Conservation (phyloP, 768 basidiomycete genomes). For the Mycena galericulata region DNA sequence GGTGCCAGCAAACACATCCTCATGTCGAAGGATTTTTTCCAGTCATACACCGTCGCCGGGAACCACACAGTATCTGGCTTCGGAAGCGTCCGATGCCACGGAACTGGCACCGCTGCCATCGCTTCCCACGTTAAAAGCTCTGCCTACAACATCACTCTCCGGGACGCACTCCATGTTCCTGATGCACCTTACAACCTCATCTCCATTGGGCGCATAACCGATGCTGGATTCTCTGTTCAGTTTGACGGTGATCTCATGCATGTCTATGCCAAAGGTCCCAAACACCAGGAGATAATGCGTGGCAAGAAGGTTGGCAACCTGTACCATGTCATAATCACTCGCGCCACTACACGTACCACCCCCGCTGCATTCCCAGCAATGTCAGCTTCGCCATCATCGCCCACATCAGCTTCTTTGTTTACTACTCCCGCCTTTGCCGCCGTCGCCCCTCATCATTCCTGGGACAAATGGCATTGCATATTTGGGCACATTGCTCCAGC, state of each 20-base stretch:
- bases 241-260: slow-evolving; percentile 28
- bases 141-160: not conserved
- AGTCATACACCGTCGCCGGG: not conserved
- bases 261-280: slow-evolving; percentile 14
- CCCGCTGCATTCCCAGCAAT: not conserved
- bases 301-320: slow-evolving; percentile 13
- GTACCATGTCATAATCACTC: slow-evolving; percentile 21
- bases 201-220: slow-evolving; percentile 31
- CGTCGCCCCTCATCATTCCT: slow-evolving; percentile 14
- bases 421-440: slow-evolving; percentile 10
- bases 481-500: slow-evolving; percentile 2
- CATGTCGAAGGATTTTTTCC: not conserved
- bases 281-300: slow-evolving; percentile 8
- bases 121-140: slow-evolving; percentile 12
- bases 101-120: slow-evolving; percentile 6
- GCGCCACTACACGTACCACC: not conserved
- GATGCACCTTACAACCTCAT: slow-evolving; percentile 27
- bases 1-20: slow-evolving; percentile 11
- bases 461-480: too few relatives aligned
- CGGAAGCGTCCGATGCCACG: slow-evolving; percentile 12
- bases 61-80: slow-evolving; percentile 10
- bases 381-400: not conserved
- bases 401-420: not conserved
- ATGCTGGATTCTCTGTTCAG: slow-evolving; percentile 18
- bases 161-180: slow-evolving; percentile 23